Conservation (phyloP, 768 basidiomycete species). For the Scleroderma bovista region DNA sequence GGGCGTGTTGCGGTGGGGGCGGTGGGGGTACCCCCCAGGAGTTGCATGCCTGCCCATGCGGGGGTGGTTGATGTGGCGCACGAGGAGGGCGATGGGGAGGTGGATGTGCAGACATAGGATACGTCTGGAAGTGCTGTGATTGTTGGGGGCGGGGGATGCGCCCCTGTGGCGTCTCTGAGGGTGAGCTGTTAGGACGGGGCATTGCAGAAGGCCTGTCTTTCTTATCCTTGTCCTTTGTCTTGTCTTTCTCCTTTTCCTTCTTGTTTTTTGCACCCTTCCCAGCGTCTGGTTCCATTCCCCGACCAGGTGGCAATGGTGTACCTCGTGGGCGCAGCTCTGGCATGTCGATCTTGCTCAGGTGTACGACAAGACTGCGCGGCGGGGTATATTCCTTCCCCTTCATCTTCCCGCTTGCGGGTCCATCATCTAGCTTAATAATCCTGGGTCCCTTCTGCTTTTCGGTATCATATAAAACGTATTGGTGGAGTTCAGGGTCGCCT, state of each 20-base stretch:
- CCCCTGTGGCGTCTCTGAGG: background rate
- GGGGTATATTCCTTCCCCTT: constrained; percentile 52
- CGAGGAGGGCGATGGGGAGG: background rate
- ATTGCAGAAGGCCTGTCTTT: constrained; percentile 2
- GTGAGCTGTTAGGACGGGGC: constrained; percentile 2
- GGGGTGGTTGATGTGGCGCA: background rate
- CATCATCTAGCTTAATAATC: constrained; percentile 60
- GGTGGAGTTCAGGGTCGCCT: constrained; percentile 60
- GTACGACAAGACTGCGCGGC: constrained; percentile 61
- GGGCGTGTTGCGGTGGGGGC: constrained; percentile 23
- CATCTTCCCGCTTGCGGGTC: constrained; percentile 29
- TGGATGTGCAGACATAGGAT: background rate
- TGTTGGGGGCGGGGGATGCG: constrained; percentile 7
- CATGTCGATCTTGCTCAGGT: constrained; percentile 84
- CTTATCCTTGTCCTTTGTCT: constrained; percentile 1
- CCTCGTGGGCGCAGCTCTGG: constrained; percentile 65
- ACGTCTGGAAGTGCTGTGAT: background rate
- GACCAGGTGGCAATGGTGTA: constrained; percentile 4
- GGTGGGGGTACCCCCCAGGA: constrained; percentile 38
- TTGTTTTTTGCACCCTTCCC: constrained; percentile 33
- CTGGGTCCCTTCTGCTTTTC: constrained; percentile 49
- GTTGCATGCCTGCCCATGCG: constrained; percentile 21
- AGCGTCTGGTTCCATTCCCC: constrained; percentile 13
- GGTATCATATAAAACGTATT: constrained; percentile 73
- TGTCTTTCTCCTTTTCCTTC: constrained; percentile 38